These are phyloP conservation scores for Hypoxylon cercidicola DNA, from an alignment of 495 filamentous ascomycete genomes.

Conservation along the genomic window DNA sequence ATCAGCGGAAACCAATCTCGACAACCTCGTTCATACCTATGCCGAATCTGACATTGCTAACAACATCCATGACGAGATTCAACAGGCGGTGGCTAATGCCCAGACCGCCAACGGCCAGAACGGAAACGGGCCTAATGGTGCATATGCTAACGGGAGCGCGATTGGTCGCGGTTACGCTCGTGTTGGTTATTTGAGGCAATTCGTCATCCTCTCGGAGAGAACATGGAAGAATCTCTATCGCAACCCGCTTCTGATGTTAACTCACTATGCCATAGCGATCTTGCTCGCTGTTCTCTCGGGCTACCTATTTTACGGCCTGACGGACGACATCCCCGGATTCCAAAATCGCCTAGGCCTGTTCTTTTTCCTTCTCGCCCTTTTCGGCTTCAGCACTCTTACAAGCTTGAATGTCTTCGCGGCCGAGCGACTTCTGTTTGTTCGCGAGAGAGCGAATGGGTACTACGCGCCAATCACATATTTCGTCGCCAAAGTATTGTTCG, in stretches of 20 bases:
- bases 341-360: slow-evolving; percentile 98
- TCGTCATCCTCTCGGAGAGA: slow-evolving; percentile 85
- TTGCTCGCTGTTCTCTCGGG: slow-evolving; percentile 92
- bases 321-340: slow-evolving; percentile 95
- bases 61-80: slow-evolving; percentile 83
- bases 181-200: slow-evolving; percentile 80
- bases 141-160: slow-evolving; percentile 54
- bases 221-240: slow-evolving; percentile 98
- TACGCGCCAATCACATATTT: slow-evolving; percentile 99
- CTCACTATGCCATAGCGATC: slow-evolving; percentile 98
- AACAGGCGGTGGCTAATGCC: slow-evolving; percentile 68
- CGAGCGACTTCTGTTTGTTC: slow-evolving; percentile 90
- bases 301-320: slow-evolving; percentile 95
- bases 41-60: slow-evolving; percentile 79
- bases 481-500: slow-evolving; percentile 90
- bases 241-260: slow-evolving; percentile 98
- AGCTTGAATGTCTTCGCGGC: slow-evolving; percentile 92
- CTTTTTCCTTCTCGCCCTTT: slow-evolving; percentile 96
- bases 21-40: slow-evolving; percentile 80
- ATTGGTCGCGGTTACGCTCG: slow-evolving; percentile 84
- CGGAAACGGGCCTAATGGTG: slow-evolving; percentile 65
- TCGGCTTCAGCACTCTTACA: slow-evolving; percentile 96
- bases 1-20: slow-evolving; percentile 80
- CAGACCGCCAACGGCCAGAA: slow-evolving; percentile 73
- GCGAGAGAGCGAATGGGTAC: slow-evolving; percentile 96